These are phyloP conservation scores for Isoetes taiwanensis DNA, from an alignment of 75 land plant genomes.

Conservation along the genomic window DNA sequence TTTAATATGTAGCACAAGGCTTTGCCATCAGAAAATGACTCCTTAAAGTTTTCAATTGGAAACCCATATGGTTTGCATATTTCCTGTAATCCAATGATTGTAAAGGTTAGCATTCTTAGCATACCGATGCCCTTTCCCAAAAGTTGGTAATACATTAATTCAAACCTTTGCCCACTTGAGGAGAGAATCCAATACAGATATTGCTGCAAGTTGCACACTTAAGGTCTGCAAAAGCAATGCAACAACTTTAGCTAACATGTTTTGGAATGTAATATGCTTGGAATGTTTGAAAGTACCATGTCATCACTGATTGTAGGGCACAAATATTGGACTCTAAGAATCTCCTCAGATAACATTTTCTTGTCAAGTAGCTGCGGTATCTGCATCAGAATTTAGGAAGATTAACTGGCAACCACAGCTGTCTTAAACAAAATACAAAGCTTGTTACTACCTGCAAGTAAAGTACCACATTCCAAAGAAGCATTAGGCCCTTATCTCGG, in stretches of 20 bases:
- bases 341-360: neutral
- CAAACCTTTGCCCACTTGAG: conserved; percentile 55
- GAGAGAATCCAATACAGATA: conserved; percentile 23
- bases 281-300: too few species aligned
- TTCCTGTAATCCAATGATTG: conserved; percentile 48
- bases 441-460: conserved; percentile 53
- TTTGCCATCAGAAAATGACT: conserved; percentile 56
- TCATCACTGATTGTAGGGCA: too few species aligned
- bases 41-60: conserved; percentile 24
- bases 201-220: too few species aligned
- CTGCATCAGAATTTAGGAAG: neutral
- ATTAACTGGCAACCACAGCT: neutral
- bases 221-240: neutral
- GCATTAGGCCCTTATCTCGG: conserved; percentile 35
- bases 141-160: too few species aligned
- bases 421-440: neutral
- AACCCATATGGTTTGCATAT: conserved; percentile 34
- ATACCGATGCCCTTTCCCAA: too few species aligned
- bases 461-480: conserved; percentile 67
- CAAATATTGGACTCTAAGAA: neutral
- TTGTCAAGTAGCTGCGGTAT: neutral
- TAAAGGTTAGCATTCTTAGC: too few species aligned
- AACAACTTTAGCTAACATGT: too few species aligned
- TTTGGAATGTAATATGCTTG: too few species aligned
- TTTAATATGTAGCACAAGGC: conserved; percentile 57